Evolutionary conservation across 441 rosid species (phyloP).

Genomic region (Manihot esculenta): DNA sequence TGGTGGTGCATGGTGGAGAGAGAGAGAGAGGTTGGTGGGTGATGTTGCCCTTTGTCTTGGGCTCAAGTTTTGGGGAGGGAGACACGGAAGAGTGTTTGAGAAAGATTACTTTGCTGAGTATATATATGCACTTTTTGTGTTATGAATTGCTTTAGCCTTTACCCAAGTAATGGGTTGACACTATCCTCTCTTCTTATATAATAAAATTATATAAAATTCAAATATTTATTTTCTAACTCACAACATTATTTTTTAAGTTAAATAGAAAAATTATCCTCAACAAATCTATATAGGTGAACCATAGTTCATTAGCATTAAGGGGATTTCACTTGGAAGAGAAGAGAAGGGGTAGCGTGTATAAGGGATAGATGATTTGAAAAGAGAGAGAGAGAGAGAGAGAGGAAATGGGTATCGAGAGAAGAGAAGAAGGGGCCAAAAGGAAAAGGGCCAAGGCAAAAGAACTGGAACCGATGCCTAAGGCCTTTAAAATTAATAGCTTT

Average conservation of each 20-base stretch:
- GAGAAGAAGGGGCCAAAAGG: constrained; percentile 65
- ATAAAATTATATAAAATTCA: too few relatives aligned
- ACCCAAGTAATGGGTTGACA: too few relatives aligned
- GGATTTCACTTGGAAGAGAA: not conserved
- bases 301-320: too few relatives aligned
- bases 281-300: too few relatives aligned
- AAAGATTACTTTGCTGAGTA: not conserved
- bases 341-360: not conserved
- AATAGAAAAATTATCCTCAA: too few relatives aligned
- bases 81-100: constrained; percentile 3
- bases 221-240: too few relatives aligned
- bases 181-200: too few relatives aligned
- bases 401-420: constrained; percentile 41
- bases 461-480: constrained; percentile 57
- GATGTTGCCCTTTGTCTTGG: not conserved
- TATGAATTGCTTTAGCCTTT: too few relatives aligned
- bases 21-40: too few relatives aligned
- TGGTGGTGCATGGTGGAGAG: not conserved
- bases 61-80: not conserved
- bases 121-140: not conserved
- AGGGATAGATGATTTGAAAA: not conserved
- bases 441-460: constrained; percentile 44
- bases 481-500: constrained; percentile 19
- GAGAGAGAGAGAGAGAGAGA: constrained; percentile 18
- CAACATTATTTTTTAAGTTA: too few relatives aligned